Conservation (phyloP, 2,329 filamentous ascomycete species). For the Graphiopsis chlorocephala region DNA sequence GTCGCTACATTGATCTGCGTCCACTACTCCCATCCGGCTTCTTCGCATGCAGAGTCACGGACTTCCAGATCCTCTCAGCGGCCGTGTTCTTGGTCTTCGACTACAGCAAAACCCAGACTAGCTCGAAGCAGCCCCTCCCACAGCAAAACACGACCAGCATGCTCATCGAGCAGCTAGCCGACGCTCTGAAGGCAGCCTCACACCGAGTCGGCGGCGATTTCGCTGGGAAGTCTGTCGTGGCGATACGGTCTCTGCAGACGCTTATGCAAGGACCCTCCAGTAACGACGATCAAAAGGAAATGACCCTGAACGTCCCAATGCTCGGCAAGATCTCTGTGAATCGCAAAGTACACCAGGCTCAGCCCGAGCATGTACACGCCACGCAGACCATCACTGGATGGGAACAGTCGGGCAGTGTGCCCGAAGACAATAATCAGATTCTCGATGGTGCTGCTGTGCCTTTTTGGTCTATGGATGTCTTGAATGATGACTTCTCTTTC, state of each 20-base stretch:
- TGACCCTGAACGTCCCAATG: slow-evolving; percentile 5
- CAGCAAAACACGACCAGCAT: neutral
- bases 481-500: slow-evolving; percentile 7
- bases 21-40: slow-evolving; percentile 25
- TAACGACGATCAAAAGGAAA: neutral
- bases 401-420: neutral
- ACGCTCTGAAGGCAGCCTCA: slow-evolving; percentile 22
- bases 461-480: slow-evolving; percentile 13
- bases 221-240: slow-evolving; percentile 21
- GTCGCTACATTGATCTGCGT: slow-evolving; percentile 24
- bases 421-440: neutral
- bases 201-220: slow-evolving; percentile 22
- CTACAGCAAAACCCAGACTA: neutral
- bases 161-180: slow-evolving; percentile 21
- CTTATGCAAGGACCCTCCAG: slow-evolving; percentile 16
- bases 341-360: neutral
- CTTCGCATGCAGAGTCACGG: slow-evolving; percentile 28
- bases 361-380: neutral
- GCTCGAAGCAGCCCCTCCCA: neutral
- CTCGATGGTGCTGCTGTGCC: neutral
- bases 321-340: slow-evolving; percentile 9
- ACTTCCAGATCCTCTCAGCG: slow-evolving; percentile 30
- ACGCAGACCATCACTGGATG: slow-evolving; percentile 3
- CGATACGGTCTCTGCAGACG: slow-evolving; percentile 21
- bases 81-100: slow-evolving; percentile 24